Conservation (phyloP, 441 rosid species). For the Erodium chrysanthum region DNA sequence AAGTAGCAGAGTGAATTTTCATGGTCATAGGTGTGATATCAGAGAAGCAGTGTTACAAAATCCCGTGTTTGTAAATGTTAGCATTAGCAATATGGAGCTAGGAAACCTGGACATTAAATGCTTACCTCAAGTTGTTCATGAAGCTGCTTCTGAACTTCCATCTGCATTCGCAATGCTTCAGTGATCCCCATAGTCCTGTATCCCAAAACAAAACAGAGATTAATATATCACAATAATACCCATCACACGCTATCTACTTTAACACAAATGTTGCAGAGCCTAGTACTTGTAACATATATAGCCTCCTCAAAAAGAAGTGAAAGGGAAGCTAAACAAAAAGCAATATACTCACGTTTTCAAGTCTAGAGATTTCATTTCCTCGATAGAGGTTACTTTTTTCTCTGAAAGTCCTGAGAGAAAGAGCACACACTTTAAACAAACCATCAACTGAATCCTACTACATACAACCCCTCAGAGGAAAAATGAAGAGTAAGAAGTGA, state of each 20-base stretch:
- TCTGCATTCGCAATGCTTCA: slow-evolving; percentile 77
- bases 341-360: slow-evolving; percentile 53
- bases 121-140: slow-evolving; percentile 93
- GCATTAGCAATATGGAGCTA: no score
- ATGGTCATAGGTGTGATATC: no score
- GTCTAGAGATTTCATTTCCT: slow-evolving; percentile 59
- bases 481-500: background rate
- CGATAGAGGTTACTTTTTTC: slow-evolving; percentile 41
- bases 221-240: background rate
- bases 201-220: slow-evolving; percentile 4
- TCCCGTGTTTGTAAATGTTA: no score
- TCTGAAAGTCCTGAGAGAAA: slow-evolving; percentile 39
- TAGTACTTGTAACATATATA: no score
- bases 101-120: background rate
- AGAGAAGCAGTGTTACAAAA: no score
- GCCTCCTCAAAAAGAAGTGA: background rate
- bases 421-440: slow-evolving; percentile 13
- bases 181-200: slow-evolving; percentile 65
- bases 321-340: background rate
- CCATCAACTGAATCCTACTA: no score
- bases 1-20: no score
- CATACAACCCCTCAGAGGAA: no score
- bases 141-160: slow-evolving; percentile 84
- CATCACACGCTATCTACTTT: no score
- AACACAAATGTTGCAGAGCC: no score